These are phyloP conservation scores for Malus hybrid DNA, from an alignment of 331 rosid species.

Conservation along the genomic window DNA sequence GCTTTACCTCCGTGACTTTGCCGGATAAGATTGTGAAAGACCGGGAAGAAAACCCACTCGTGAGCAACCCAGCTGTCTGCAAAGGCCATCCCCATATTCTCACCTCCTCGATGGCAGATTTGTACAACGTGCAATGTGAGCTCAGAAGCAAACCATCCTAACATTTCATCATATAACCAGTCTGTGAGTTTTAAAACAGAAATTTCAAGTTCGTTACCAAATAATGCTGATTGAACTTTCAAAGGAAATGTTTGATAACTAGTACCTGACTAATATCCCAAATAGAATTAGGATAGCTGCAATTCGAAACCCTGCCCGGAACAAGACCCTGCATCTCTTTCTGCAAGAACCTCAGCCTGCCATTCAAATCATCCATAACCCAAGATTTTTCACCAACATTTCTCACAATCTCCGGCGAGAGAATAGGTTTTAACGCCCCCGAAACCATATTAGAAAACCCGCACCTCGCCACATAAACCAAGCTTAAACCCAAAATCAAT, in stretches of 20 bases:
- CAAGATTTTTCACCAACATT: slow-evolving; percentile 38
- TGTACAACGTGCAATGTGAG: slow-evolving; percentile 62
- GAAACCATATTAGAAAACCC: slow-evolving; percentile 29
- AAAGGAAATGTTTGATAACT: background rate
- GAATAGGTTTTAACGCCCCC: slow-evolving; percentile 27
- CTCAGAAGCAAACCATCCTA: slow-evolving; percentile 65
- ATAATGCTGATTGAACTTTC: background rate
- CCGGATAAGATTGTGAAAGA: slow-evolving; percentile 67
- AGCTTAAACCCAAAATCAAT: slow-evolving; percentile 27
- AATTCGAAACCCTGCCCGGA: slow-evolving; percentile 47
- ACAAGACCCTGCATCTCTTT: slow-evolving; percentile 38
- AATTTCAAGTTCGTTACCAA: background rate
- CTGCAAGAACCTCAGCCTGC: slow-evolving; percentile 58
- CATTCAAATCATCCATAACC: slow-evolving; percentile 42
- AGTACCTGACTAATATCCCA: slow-evolving; percentile 75
- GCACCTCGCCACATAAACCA: slow-evolving; percentile 19
- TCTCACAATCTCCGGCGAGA: slow-evolving; percentile 42
- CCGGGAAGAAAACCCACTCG: slow-evolving; percentile 45
- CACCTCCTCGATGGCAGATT: slow-evolving; percentile 67
- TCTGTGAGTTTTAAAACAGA: background rate
- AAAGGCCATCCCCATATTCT: slow-evolving; percentile 93
- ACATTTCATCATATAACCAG: slow-evolving; percentile 9
- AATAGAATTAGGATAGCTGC: slow-evolving; percentile 32
- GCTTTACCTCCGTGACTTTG: slow-evolving; percentile 68
- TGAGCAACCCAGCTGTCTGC: slow-evolving; percentile 87